phyloP scores from a whole-genome alignment of 176 grass and related monocot species.

The Secale cereale region DNA sequence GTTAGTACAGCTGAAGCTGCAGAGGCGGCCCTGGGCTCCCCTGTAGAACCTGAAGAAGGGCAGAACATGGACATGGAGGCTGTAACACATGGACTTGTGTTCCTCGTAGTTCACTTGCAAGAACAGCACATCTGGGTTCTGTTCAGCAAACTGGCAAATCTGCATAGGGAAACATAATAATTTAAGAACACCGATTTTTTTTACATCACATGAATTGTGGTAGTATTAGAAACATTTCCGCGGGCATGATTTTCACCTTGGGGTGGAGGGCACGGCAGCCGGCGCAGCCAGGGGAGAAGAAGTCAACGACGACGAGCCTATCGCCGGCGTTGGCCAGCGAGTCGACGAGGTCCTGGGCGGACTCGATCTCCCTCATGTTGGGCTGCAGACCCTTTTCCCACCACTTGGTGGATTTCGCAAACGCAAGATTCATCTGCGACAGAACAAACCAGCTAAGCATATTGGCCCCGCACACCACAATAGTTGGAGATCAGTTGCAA shows the following conservation, averaged over 20 bases:
- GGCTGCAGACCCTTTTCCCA: conserved; percentile 82
- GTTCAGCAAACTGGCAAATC: conserved; percentile 85
- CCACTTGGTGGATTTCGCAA: conserved; percentile 70
- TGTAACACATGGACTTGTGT: conserved; percentile 96
- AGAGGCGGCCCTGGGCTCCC: conserved; percentile 74
- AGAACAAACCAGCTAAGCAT: background rate
- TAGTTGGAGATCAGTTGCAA: background rate
- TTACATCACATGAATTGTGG: background rate
- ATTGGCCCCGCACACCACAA: background rate
- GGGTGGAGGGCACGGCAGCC: conserved; percentile 93
- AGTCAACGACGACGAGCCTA: conserved; percentile 76
- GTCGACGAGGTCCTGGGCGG: conserved; percentile 73
- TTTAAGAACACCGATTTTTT: background rate
- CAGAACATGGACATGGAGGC: conserved; percentile 84
- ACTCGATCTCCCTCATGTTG: conserved; percentile 86
- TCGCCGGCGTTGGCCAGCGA: conserved; percentile 65
- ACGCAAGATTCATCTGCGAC: conserved; percentile 56
- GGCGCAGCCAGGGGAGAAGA: conserved; percentile 90
- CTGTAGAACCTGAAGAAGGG: conserved; percentile 97
- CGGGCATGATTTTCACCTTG: conserved; percentile 41
- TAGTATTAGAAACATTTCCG: background rate
- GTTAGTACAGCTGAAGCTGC: conserved; percentile 97
- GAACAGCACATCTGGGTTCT: conserved; percentile 72
- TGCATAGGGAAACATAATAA: conserved; percentile 17
- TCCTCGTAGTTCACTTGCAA: conserved; percentile 92